These are phyloP conservation scores for Bipolaris zeicola DNA, from an alignment of 2,329 filamentous ascomycete species.

Conservation along the genomic window DNA sequence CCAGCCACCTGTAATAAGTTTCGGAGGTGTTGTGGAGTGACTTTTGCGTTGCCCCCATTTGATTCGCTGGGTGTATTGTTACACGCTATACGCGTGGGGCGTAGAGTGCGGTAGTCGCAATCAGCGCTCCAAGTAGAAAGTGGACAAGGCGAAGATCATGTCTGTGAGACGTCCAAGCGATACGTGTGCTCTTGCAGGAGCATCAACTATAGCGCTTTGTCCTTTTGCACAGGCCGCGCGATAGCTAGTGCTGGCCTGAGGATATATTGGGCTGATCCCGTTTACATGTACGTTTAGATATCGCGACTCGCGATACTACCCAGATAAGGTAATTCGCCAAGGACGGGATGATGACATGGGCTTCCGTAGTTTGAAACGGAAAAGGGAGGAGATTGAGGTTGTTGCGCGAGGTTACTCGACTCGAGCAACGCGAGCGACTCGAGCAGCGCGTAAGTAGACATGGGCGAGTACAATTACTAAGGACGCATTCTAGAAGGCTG, in stretches of 20 bases:
- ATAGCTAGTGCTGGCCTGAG: background rate
- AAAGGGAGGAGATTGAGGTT: constrained; percentile 13
- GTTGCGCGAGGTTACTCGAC: constrained; percentile 17
- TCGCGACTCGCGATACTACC: constrained; percentile 15
- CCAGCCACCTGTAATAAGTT: background rate
- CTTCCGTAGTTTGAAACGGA: constrained; percentile 16
- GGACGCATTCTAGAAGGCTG: constrained; percentile 33
- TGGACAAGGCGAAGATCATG: background rate
- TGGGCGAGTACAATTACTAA: constrained; percentile 30
- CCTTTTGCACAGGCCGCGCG: constrained; percentile 5
- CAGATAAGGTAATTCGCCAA: constrained; percentile 6
- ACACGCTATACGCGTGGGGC: constrained; percentile 25
- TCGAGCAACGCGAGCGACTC: constrained; percentile 24
- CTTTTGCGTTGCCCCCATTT: constrained; percentile 6
- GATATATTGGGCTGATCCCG: constrained; percentile 10
- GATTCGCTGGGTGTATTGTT: constrained; percentile 17
- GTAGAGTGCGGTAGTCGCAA: constrained; percentile 19
- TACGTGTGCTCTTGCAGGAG: constrained; percentile 10
- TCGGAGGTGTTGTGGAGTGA: constrained; percentile 21
- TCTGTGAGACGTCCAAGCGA: constrained; percentile 5
- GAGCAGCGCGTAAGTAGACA: constrained; percentile 30
- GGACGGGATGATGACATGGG: constrained; percentile 26
- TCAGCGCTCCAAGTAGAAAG: constrained; percentile 26
- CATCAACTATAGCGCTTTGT: constrained; percentile 5
- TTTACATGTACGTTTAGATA: constrained; percentile 7